Base-by-base conservation (phyloP, 768 basidiomycete species). In the Tylopilus plumbeoviolaceoides region DNA sequence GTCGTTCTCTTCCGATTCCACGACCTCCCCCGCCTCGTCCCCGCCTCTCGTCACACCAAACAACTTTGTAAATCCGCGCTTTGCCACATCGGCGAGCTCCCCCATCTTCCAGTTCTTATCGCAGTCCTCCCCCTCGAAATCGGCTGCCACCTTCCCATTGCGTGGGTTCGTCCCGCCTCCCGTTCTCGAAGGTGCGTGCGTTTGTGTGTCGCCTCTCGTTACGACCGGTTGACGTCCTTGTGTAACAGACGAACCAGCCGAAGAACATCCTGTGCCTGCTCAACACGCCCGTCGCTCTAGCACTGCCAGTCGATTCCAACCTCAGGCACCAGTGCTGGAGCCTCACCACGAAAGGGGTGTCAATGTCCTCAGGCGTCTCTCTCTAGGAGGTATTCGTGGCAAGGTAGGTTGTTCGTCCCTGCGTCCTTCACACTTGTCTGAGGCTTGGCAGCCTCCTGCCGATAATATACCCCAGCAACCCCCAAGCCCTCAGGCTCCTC, bases 301-400 rank as follows among this genome's bases (percentile, higher is more conserved):
- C 65, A 72, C 78, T 4, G 68, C 72, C 5, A 78, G 75, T 53
- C 80, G 83, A 30, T 82, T 85, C 62, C 61, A 72, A 14, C 73
- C 80, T 27, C 75, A 75, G 74, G 18, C 66, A 73, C n/a, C 75
- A 17, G 55, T 70, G 33, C 66, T 84, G 7, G 77, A 80, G 6
- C 66, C 73, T 15, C 78, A 78, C 27, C 69, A 76, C 9, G 87
- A 89, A 54, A 79, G 90, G 9, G 89, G 87, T 1, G 77, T 82
- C 14, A 86, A 83, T 51, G 73, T 91, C 27, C 70, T 92, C 54
- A 79, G 89, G 47, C 79, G 90, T 48, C 83, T 92, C 50, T 91
- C 89, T 35, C 73, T 92, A 10, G 81, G 85, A 55, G 75, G 70
- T 47, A 73, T 79, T 18, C 78, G 87, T 59, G 68, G 62, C 23